Evolutionary conservation across 345 rosid genomes (phyloP), one percentile per base, ranked within the genome.

Genomic region (Melaleuca alternifolia): DNA sequence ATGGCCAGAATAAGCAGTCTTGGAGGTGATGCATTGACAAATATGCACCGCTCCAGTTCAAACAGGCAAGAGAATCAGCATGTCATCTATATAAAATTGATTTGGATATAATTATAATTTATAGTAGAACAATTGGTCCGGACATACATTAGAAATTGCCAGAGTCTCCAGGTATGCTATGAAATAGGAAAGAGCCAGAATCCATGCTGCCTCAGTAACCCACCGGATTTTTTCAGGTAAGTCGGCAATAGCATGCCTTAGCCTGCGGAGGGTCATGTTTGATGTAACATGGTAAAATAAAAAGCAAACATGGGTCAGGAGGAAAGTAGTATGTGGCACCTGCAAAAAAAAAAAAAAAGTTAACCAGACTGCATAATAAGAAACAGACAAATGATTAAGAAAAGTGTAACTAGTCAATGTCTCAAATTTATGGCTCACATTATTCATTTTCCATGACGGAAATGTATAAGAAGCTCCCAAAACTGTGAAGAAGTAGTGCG

Each of bases 311-410:
- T 97, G 98, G 12, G 99, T 91, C 86, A 97, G 87, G 92, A 96
- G 97, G 92, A 96, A 97, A 48, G 99, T 96, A 48, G 99, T 93
- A 91, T 97, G 99, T 14, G 99, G 99, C 82, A 97, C 99, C 99
- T 96, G 90, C 93, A 88, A 51, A 89, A 76, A 28, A 53, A 11
- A 11, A 41, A 41, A 41, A 41, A 41, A 2, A 50, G 33, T 71
- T 56, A 54, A 89, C 46, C 30, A 83, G 65, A 82, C 11, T 52
- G 54, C 59, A 84, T 59, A 57, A 71, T 57, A 50, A 50, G 56
- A 56, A 46, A 51, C 54, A 3, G 15, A 85, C 26, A 9, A 48
- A 71, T 71, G 81, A 71, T 37, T 71, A 37, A 71, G 26, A 37
- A 71, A 37, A 44, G 81, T 0, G 0, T 37, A 37, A 37, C 24